Base-by-base conservation (phyloP, 345 rosid genomes). In the Aquilaria sinensis region DNA sequence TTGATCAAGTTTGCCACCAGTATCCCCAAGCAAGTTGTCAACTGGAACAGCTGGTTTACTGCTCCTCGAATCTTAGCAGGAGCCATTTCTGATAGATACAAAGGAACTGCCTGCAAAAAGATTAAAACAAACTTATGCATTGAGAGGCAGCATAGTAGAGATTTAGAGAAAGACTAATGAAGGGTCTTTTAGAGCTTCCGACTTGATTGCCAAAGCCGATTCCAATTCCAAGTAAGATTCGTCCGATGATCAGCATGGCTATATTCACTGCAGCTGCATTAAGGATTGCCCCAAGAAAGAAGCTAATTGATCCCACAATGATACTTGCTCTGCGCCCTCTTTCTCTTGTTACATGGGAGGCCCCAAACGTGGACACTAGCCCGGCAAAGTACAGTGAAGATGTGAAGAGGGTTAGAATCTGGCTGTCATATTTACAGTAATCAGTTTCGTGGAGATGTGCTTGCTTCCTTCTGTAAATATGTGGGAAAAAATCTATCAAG, bases 11-110 rank as follows among this genome's bases (percentile, higher is more conserved):
- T 77, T 37, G 97, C 98, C 2, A 93, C 41, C 47, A 93, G 71
- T 31, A 93, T 90, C 9, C 97, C 97, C 7, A 87, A 15, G 61
- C 97, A 90, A 31, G 98, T 92, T 31, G 98, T 84, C 51, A 92
- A 75, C 63, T 92, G 98, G 66, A 92, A 92, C 37, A 89, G 67
- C 67, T 89, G 92, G 73, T 92, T 92, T 49, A 87, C 83, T 0
- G 89, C 85, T 68, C 98, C 96, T 58, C 92, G 74, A 62, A 84
- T 64, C 68, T 87, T 89, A 1, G 97, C 87, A 0, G 98, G 98
- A 8, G 98, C 88, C 89, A 90, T 90, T 75, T 93, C 97, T 1
- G 98, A 93, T 2, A 92, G 87, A 67, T 89, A 92, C 62, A 92
- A 58, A 0, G 95, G 96, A 61, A 92, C 92, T 30, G 96, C 96